Evolutionary conservation across 495 filamentous ascomycete species (phyloP).

Genomic region (Lichenothelia convexa): DNA sequence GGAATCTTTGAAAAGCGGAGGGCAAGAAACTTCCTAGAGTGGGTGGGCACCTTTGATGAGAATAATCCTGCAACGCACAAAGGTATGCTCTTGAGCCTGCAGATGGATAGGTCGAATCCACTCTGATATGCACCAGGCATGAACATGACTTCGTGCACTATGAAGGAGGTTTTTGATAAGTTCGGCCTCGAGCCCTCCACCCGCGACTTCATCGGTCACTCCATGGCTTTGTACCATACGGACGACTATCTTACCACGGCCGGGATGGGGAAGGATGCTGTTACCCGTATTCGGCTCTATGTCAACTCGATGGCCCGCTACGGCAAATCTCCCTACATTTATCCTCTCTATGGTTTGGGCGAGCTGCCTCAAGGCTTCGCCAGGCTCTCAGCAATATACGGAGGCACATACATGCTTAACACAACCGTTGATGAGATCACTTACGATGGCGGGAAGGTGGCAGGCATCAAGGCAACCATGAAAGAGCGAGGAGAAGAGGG

Average conservation of each 20-base stretch:
- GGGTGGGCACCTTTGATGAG: conserved; percentile 78
- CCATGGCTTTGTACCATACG: conserved; percentile 87
- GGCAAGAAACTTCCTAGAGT: conserved; percentile 92
- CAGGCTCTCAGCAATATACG: conserved; percentile 91
- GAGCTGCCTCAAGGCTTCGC: conserved; percentile 98
- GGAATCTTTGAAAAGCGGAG: conserved; percentile 93
- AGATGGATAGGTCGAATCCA: too few relatives aligned
- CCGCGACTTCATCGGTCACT: conserved; percentile 90
- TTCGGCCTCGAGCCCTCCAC: conserved; percentile 85
- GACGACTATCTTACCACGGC: conserved; percentile 64
- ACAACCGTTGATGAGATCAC: conserved; percentile 77
- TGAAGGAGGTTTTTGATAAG: conserved; percentile 96
- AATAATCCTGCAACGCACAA: conserved; percentile 75
- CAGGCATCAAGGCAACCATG: conserved; percentile 95
- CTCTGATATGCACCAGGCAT: conserved; percentile 54
- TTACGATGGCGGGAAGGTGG: conserved; percentile 66
- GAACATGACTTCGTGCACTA: conserved; percentile 57
- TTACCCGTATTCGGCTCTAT: conserved; percentile 86
- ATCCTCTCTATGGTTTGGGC: conserved; percentile 91
- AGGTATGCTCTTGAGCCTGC: conserved; percentile 33
- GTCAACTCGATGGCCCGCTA: conserved; percentile 96
- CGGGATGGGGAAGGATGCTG: conserved; percentile 65
- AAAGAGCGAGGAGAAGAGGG: conserved; percentile 56
- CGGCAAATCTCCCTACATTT: conserved; percentile 98
- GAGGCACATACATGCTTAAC: conserved; percentile 98